Evolutionary conservation across 805 yeast genomes (phyloP).

Genomic region (Ogataea pignaliae): DNA sequence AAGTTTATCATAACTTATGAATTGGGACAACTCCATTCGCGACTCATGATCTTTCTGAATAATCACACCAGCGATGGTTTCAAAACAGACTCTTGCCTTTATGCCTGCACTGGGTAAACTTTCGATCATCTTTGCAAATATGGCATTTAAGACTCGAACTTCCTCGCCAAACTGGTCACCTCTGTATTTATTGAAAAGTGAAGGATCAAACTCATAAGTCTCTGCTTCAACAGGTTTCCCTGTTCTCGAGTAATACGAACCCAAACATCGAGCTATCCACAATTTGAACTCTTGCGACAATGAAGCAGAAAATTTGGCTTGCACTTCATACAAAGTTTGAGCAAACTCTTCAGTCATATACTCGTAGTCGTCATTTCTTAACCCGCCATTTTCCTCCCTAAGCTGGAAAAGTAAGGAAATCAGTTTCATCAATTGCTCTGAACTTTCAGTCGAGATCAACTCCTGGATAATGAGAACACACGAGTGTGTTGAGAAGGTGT

Average conservation of each 20-base stretch:
- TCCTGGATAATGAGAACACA: background rate
- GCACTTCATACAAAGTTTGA: conserved; percentile 19
- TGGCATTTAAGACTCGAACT: conserved; percentile 23
- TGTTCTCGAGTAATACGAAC: conserved; percentile 21
- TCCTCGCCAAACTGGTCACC: conserved; percentile 14
- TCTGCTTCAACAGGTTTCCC: conserved; percentile 21
- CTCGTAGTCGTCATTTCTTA: background rate
- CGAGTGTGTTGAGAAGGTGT: background rate
- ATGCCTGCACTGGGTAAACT: conserved; percentile 13
- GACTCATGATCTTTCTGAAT: conserved; percentile 24
- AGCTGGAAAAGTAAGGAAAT: conserved; percentile 9
- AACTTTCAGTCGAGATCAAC: background rate
- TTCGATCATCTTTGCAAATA: conserved; percentile 25
- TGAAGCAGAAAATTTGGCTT: conserved; percentile 1
- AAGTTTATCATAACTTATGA: conserved; percentile 21
- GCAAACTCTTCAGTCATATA: conserved; percentile 7
- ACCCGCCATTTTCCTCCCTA: background rate
- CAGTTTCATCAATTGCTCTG: conserved; percentile 5
- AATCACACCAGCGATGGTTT: conserved; percentile 38
- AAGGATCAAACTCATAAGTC: conserved; percentile 15
- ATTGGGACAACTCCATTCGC: conserved; percentile 16
- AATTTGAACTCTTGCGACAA: conserved; percentile 15
- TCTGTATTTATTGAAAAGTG: conserved; percentile 8
- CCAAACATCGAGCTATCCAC: conserved; percentile 32
- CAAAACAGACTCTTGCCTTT: conserved; percentile 28